These are phyloP conservation scores for Hypoxylon crocopeplum DNA, from an alignment of 495 filamentous ascomycete genomes.

Conservation along the genomic window DNA sequence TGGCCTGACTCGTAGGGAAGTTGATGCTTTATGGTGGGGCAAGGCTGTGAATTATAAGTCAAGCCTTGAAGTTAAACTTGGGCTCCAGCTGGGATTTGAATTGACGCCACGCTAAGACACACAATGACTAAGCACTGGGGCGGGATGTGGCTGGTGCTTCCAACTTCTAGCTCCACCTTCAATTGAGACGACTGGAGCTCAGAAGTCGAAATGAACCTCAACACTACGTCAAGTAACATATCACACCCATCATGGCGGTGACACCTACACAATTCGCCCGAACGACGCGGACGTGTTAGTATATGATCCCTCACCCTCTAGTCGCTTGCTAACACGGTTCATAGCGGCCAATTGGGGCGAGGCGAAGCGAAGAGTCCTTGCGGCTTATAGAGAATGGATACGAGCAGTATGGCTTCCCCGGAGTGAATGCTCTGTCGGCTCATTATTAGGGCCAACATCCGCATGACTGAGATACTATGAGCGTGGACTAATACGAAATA, in stretches of 20 bases:
- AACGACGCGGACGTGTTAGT: conserved; percentile 88
- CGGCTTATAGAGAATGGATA: conserved; percentile 91
- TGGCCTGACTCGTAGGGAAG: neutral
- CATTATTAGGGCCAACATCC: neutral
- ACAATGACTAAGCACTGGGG: conserved; percentile 19
- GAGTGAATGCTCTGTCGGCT: neutral
- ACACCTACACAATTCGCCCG: conserved; percentile 92
- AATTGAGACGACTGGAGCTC: conserved; percentile 15
- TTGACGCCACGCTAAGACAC: conserved; percentile 23
- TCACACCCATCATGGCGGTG: conserved; percentile 61
- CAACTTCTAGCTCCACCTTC: conserved; percentile 23
- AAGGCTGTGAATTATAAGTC: conserved; percentile 27
- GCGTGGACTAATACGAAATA: conserved; percentile 1
- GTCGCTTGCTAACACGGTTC: conserved; percentile 23
- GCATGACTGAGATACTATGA: neutral
- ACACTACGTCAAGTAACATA: conserved; percentile 28
- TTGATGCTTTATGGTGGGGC: conserved; percentile 36
- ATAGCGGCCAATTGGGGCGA: conserved; percentile 86
- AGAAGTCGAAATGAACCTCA: conserved; percentile 34
- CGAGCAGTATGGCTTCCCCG: conserved; percentile 73
- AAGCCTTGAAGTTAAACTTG: conserved; percentile 20
- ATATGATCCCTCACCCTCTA: neutral
- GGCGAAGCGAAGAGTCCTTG: conserved; percentile 80
- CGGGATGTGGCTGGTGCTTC: conserved; percentile 17
- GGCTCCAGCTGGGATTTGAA: neutral